Evolutionary conservation across 306 rosid species (phyloP).

Genomic region (Potentilla sterilis): DNA sequence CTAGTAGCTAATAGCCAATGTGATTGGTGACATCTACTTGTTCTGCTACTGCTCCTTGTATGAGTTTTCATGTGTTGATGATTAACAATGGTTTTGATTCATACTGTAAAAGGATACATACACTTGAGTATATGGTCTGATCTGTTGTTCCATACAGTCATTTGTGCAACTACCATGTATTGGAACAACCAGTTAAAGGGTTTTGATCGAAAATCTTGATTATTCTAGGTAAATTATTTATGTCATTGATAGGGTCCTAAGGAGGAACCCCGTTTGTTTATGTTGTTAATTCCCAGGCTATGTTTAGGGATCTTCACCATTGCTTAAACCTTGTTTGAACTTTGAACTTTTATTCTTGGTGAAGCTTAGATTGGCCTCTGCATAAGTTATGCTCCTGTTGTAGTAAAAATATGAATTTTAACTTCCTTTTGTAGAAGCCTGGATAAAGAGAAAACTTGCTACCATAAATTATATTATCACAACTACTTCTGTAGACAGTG

Average conservation of each 20-base stretch:
- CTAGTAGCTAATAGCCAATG: neutral
- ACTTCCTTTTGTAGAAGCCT: neutral
- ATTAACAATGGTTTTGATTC: constrained; percentile 1
- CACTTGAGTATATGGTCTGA: neutral
- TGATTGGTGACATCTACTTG: neutral
- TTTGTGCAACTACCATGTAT: neutral
- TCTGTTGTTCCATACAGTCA: neutral
- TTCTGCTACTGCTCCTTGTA: neutral
- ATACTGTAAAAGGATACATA: neutral
- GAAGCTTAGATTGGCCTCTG: neutral
- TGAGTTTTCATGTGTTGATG: neutral
- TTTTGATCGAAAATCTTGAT: neutral
- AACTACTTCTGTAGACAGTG: neutral
- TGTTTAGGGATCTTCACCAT: neutral
- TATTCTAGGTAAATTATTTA: neutral
- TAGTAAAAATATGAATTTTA: neutral
- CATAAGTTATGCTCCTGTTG: neutral
- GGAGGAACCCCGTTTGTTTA: neutral
- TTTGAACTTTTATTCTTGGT: neutral
- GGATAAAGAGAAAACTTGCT: neutral
- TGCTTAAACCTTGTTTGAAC: neutral
- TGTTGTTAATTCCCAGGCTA: neutral
- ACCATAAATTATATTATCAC: neutral
- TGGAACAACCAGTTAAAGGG: neutral
- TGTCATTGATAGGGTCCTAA: neutral